A percentile compares a stretch with the other conserved stretches of the same genome.
Conservation (phyloP, 2,329 filamentous ascomycete species). For the Cytospora leucostoma region DNA sequence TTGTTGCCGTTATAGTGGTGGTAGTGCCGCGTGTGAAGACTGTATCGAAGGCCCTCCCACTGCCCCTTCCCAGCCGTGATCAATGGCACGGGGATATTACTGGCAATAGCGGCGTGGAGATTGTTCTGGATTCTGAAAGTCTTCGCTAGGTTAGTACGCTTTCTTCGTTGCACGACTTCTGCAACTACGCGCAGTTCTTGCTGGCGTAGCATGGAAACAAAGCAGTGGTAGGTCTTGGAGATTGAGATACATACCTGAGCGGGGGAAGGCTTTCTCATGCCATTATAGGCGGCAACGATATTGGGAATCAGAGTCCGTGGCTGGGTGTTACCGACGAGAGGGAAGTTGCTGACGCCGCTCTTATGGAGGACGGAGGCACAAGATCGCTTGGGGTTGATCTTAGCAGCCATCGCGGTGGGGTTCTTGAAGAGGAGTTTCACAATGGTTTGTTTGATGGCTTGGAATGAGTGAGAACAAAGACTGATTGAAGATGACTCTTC, state of each 20-base stretch:
- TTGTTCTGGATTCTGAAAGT: background rate
- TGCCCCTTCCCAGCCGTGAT: background rate
- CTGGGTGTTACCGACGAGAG: too few relatives aligned
- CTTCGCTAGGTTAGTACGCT: background rate
- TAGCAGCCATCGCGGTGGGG: too few relatives aligned
- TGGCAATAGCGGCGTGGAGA: background rate
- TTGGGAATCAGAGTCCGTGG: too few relatives aligned
- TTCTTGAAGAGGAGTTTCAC: background rate
- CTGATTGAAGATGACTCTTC: background rate
- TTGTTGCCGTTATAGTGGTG: background rate
- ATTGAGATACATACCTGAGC: too few relatives aligned
- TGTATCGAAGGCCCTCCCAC: background rate
- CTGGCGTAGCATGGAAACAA: too few relatives aligned
- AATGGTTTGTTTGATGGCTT: background rate
- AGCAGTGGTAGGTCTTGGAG: too few relatives aligned
- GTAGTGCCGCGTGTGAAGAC: background rate
- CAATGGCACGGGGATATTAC: background rate
- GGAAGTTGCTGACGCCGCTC: too few relatives aligned
- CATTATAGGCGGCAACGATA: too few relatives aligned
- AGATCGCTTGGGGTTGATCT: too few relatives aligned
- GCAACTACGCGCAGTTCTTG: too few relatives aligned
- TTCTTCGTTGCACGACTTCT: background rate
- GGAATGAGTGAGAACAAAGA: background rate
- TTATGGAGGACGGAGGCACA: too few relatives aligned
- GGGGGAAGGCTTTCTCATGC: too few relatives aligned